These are phyloP conservation scores for Chytriomyces confervae DNA, from an alignment of 192 early-diverging fungal genomes.

Conservation along the genomic window DNA sequence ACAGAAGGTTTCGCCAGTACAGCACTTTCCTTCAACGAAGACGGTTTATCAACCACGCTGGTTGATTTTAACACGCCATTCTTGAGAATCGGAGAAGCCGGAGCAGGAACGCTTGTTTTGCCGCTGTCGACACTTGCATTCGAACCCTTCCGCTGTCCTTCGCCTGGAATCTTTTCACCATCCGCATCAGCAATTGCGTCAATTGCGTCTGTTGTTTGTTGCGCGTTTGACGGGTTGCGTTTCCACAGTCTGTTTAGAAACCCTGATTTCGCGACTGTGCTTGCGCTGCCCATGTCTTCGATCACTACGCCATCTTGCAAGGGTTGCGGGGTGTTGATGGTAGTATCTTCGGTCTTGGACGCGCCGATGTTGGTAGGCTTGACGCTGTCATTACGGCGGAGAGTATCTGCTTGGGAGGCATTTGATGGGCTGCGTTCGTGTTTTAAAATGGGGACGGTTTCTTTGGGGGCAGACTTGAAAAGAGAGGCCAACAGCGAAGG, in stretches of 20 bases:
- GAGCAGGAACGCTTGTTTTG: not conserved
- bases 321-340: not conserved
- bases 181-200: not conserved
- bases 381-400: not conserved
- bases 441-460: not conserved
- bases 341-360: not conserved
- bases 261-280: not conserved
- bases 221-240: not conserved
- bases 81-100: not conserved
- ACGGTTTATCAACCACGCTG: not conserved
- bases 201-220: not conserved
- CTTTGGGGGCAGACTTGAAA: not conserved
- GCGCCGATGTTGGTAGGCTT: not conserved
- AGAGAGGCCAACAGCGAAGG: constrained; percentile 8
- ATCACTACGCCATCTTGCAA: not conserved
- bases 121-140: not conserved
- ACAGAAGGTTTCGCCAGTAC: not conserved
- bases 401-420: not conserved
- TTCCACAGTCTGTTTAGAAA: not conserved
- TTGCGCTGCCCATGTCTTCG: not conserved
- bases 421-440: not conserved
- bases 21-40: not conserved
- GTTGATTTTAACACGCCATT: not conserved
- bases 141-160: not conserved
- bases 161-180: not conserved